Evolutionary conservation across 2,329 filamentous ascomycete species (phyloP).

Genomic region (Mycocentrospora acerina): DNA sequence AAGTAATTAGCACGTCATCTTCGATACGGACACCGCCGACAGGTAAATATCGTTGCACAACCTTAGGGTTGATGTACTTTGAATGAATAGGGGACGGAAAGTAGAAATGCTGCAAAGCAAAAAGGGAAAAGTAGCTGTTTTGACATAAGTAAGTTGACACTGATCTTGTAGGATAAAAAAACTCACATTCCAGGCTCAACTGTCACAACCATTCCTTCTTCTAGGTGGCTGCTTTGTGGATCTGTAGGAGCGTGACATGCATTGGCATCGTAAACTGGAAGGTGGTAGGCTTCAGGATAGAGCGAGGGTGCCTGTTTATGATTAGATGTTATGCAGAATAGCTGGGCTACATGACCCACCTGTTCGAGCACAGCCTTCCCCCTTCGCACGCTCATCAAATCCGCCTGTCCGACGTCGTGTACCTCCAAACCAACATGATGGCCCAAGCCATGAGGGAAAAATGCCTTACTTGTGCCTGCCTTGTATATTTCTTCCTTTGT

Average conservation of each 20-base stretch:
- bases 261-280: slow-evolving; percentile 31
- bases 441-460: slow-evolving; percentile 88
- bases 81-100: slow-evolving; percentile 70
- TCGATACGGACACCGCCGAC: slow-evolving; percentile 75
- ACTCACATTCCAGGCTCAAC: slow-evolving; percentile 55
- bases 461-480: slow-evolving; percentile 79
- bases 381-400: slow-evolving; percentile 35
- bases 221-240: slow-evolving; percentile 41
- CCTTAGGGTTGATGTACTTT: slow-evolving; percentile 72
- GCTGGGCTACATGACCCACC: slow-evolving; percentile 11
- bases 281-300: slow-evolving; percentile 35
- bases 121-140: slow-evolving; percentile 85
- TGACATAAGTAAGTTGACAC: slow-evolving; percentile 1
- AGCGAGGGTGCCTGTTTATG: slow-evolving; percentile 27
- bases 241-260: slow-evolving; percentile 36
- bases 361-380: slow-evolving; percentile 24
- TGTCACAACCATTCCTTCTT: slow-evolving; percentile 59
- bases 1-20: slow-evolving; percentile 73
- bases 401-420: slow-evolving; percentile 62
- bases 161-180: not conserved
- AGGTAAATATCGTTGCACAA: slow-evolving; percentile 78
- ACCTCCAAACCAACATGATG: slow-evolving; percentile 94
- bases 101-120: slow-evolving; percentile 76
- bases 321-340: slow-evolving; percentile 7
- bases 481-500: slow-evolving; percentile 70